Percentiles rank a stretch among this genome's conserved stretches.
These are phyloP conservation scores for Orbilia blumenaviensis DNA, from an alignment of 2,329 filamentous ascomycete species.

Conservation along the genomic window DNA sequence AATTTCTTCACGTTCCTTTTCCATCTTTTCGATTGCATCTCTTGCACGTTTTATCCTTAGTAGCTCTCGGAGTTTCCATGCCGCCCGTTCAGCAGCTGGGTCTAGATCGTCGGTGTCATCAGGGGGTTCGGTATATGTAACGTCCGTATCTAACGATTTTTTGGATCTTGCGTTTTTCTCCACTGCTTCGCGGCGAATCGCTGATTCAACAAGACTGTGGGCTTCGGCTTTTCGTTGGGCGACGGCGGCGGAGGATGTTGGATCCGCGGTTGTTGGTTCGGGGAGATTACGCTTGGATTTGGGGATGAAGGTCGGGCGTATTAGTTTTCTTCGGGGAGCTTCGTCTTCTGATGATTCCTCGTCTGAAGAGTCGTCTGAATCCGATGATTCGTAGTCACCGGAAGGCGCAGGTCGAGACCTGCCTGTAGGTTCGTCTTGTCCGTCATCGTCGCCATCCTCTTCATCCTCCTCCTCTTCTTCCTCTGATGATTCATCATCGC, in stretches of 20 bases:
- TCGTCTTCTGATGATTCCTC: conserved; percentile 65
- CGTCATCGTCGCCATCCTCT: conserved; percentile 36
- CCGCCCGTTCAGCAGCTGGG: conserved; percentile 85
- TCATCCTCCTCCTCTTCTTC: conserved; percentile 53
- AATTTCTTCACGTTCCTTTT: conserved; percentile 86
- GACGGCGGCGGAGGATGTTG: conserved; percentile 58
- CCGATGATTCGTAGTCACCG: conserved; percentile 52
- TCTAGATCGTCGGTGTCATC: conserved; percentile 90
- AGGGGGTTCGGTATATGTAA: conserved; percentile 75
- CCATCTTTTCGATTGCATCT: conserved; percentile 81
- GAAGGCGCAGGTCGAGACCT: conserved; percentile 18
- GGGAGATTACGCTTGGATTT: conserved; percentile 68
- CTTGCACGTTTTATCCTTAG: conserved; percentile 87
- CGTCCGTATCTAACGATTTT: conserved; percentile 84
- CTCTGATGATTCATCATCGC: conserved; percentile 54
- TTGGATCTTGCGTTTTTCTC: conserved; percentile 76
- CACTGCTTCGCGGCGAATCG: conserved; percentile 81
- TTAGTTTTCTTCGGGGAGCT: conserved; percentile 66
- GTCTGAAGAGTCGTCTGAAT: conserved; percentile 16
- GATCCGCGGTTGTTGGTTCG: conserved; percentile 19
- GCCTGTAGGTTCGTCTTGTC: conserved; percentile 1
- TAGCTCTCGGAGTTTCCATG: conserved; percentile 93
- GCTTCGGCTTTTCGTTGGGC: conserved; percentile 74
- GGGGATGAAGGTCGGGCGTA: conserved; percentile 74
- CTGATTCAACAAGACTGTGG: conserved; percentile 84